phyloP scores from a whole-genome alignment of 768 basidiomycete genomes.

The Phallus indusiatus region DNA sequence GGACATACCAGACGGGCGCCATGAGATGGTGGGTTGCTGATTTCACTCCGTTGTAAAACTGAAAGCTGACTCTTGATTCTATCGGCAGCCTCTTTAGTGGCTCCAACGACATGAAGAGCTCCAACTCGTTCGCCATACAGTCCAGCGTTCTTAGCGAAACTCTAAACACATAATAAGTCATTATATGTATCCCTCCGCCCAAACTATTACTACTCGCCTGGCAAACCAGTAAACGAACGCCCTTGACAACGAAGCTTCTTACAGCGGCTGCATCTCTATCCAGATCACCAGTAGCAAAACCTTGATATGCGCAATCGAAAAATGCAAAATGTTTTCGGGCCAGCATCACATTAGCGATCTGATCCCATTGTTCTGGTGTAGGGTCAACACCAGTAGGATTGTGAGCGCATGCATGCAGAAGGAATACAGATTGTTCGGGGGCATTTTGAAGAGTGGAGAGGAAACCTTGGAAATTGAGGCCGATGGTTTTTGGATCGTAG shows the following conservation, averaged over 20 bases:
- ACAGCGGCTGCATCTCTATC: conserved; percentile 91
- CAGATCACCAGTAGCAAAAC: conserved; percentile 89
- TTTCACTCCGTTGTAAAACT: conserved; percentile 87
- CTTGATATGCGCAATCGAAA: conserved; percentile 96
- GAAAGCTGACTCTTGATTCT: conserved; percentile 82
- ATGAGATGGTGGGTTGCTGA: conserved; percentile 88
- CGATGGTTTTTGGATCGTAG: conserved; percentile 85
- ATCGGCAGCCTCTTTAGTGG: conserved; percentile 52
- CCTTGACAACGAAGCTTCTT: conserved; percentile 62
- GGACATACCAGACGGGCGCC: conserved; percentile 75
- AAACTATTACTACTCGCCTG: conserved; percentile 46
- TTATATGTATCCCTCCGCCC: neutral
- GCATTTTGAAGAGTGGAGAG: conserved; percentile 50
- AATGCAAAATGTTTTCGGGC: conserved; percentile 76
- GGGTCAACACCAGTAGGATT: conserved; percentile 97
- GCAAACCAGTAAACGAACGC: conserved; percentile 75
- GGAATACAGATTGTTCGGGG: conserved; percentile 69
- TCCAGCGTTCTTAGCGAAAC: conserved; percentile 96
- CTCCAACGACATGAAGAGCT: conserved; percentile 77
- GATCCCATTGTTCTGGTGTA: conserved; percentile 76
- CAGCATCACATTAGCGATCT: conserved; percentile 63
- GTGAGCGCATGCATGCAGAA: conserved; percentile 92
- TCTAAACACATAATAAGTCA: conserved; percentile 35
- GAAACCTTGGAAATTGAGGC: conserved; percentile 71
- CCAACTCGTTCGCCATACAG: conserved; percentile 93